Evolutionary conservation across 108 stramenopile genomes (phyloP), one percentile per base, ranked within the genome.

Genomic region (Cyclotella atomus): DNA sequence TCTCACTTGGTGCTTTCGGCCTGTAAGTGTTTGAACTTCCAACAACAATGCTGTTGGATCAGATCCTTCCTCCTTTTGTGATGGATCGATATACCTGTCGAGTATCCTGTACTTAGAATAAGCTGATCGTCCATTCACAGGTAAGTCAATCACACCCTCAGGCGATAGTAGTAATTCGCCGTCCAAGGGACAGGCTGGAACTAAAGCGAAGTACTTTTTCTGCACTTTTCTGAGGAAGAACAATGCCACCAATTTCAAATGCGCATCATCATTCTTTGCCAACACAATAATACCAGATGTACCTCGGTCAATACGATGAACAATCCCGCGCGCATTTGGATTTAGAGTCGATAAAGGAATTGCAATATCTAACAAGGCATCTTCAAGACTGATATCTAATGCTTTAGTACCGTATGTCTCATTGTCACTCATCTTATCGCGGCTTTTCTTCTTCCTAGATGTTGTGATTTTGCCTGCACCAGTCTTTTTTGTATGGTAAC

Each of bases 1-100:
- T 52, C 93, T 82, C 23, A 94, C 87, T 74, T 94, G 93, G 76
- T 94, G 93, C 52, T 89, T 91, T 24, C 93, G 73, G 10, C 93
- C 93, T 10, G 90, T 91, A 28, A 74, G 64, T 8, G 88, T 87
- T 63, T 85, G 78, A 6, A 88, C 76, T 54, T 85, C 68, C 21
- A 92, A 16, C 1, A 88, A 47, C 21, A 78, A 63, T 10, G 81
- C 86, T 14, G 38, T 19, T 16, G 63, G 36, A 19, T 56, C 38
- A 41, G 32, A 62, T 63, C 47, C 7, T 20, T 52, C 32, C 36
- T 66, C 20, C 25, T 28, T 17, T 53, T 62, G 38, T 21, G 23
- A 36, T 24, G 27, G 55, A 59, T 27, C 38, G 70, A 45, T 23
- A 59, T 49, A 78, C 57, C 12, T 30, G 16, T 19, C 41, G 28